A percentile compares a stretch with the other conserved stretches of the same genome.
Evolutionary conservation across 2,329 filamentous ascomycete genomes (phyloP).

Genomic region (Colletotrichum magnum): DNA sequence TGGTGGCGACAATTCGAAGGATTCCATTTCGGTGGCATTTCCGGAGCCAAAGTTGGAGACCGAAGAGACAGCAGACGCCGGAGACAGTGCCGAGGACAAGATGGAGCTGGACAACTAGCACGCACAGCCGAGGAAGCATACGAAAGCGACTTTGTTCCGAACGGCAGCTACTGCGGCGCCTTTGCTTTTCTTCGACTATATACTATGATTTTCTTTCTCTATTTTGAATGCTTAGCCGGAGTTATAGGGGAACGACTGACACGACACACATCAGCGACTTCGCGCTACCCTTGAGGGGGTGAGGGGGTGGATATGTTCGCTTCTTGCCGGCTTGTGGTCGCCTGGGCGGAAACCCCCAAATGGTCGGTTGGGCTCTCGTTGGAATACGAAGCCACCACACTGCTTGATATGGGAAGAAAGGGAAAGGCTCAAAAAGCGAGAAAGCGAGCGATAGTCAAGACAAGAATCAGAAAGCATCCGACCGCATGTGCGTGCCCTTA

Average conservation of each 20-base stretch:
- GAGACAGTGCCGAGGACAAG: slow-evolving; percentile 13
- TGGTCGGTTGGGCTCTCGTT: slow-evolving; percentile 4
- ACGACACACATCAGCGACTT: slow-evolving; percentile 39
- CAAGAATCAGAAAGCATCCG: slow-evolving; percentile 7
- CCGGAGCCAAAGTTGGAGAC: slow-evolving; percentile 35
- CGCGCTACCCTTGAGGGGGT: slow-evolving; percentile 7
- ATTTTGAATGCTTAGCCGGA: slow-evolving; percentile 27
- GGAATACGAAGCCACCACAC: neutral
- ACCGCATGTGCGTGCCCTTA: neutral
- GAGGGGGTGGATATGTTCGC: slow-evolving; percentile 2
- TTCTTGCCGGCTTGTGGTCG: slow-evolving; percentile 25
- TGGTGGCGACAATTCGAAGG: slow-evolving; percentile 37
- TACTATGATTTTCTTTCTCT: slow-evolving; percentile 11
- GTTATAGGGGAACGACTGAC: slow-evolving; percentile 37
- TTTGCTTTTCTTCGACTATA: slow-evolving; percentile 31
- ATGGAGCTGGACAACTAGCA: slow-evolving; percentile 27
- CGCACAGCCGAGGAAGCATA: neutral
- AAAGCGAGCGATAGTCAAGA: slow-evolving; percentile 11
- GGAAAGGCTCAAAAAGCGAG: neutral
- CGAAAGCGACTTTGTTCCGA: slow-evolving; percentile 4
- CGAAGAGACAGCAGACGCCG: slow-evolving; percentile 21
- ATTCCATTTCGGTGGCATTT: slow-evolving; percentile 42
- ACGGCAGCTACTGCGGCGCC: slow-evolving; percentile 2
- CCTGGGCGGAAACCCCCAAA: slow-evolving; percentile 2
- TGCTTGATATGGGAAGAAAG: neutral